Evolutionary conservation across 768 basidiomycete genomes (phyloP), one percentile per base, ranked within the genome.

Genomic region (Russula emetica): DNA sequence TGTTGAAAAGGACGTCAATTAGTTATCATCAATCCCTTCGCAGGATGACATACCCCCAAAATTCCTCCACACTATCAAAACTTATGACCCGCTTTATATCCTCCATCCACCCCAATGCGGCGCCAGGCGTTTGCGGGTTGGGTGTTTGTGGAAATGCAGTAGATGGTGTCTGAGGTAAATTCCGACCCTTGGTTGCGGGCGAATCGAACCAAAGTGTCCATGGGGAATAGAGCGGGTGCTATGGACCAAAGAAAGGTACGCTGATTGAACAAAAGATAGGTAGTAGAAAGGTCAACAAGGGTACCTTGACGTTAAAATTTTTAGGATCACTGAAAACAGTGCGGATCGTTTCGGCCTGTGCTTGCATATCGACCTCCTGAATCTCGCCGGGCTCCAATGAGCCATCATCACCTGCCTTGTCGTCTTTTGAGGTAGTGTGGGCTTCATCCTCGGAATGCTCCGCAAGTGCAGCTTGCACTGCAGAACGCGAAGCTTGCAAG

Each of bases 181-280:
- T 92, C 59, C 94, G 86, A 61, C 87, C 87, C 76, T 98, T 98
- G 36, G 92, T 93, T 50, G 85, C 82, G 0, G 92, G 92, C 40
- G 95, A 96, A 74, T 98, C 96, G 74, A 98, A 99, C 94, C 94
- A 98, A 32, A 99, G 85, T 8, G 94, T 98, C 95, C 95, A 97
- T 10, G 90, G 81, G 32, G 94, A 94, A 76, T 85, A 96, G 50
- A 98, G 84, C 14, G 94, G 94, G 73, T 98, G 94, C 94, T 97
- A 47, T 36, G 34, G 40, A 38, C 40, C 13, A 30, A 58, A 34
- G 53, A 55, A 58, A 24, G 10, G 20, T 42, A 22, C 8, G 14
- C 30, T 5, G 36, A 45, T 38, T 1, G 64, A 47, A 57, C 13
- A 38, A 18, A 14, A 8, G 30, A 47, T 16, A 58, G 4, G 24